Base-by-base conservation (phyloP, 2,329 filamentous ascomycete genomes). In the Exophiala sp. region DNA sequence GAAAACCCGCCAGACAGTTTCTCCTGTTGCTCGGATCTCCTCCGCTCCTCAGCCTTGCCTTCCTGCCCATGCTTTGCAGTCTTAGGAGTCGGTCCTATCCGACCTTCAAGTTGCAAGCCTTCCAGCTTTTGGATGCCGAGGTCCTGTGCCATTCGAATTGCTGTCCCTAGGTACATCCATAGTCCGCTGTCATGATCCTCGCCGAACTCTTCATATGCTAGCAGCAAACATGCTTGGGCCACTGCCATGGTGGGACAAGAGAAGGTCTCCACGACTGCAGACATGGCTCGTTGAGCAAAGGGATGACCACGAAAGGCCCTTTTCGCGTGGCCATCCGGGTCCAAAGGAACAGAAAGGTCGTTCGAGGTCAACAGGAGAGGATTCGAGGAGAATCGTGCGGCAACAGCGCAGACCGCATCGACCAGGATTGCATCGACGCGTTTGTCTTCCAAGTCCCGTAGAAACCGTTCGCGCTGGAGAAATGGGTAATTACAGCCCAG, bases 91-190 rank as follows among this genome's bases (percentile, higher is more conserved):
- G 78, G 73, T 0, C 79, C 78, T 43, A 72, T 70, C 14, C 70
- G 71, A 11, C 78, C 79, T 52, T 74, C 75, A 47, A 78, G 75
- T 52, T 71, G 76, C 34, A 94, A 75, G 0, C 88, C 88, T 56
- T 90, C 83, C 13, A 86, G 75, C 57, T 89, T 94, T 59, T 91
- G 86, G 57, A 95, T 74, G 0, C 89, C 88, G 8, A 95, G 68
- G 62, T 89, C 85, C 53, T 87, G 79, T 0, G 84, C 84, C 81
- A 89, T 86, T 3, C 88, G 82, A 53, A 95, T 95, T 0, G 88
- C 84, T 44, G 91, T 83, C 0, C 88, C 89, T 1, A 95, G 74
- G 63, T 94, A 95, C 88, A 95, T 94, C 88, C 89, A 95, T 5
- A 95, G 68, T 0, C 88, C 87, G 64, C 88, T 94, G 62, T 95